Conservation (phyloP, 495 filamentous ascomycete genomes). For the Xylaria curta region DNA sequence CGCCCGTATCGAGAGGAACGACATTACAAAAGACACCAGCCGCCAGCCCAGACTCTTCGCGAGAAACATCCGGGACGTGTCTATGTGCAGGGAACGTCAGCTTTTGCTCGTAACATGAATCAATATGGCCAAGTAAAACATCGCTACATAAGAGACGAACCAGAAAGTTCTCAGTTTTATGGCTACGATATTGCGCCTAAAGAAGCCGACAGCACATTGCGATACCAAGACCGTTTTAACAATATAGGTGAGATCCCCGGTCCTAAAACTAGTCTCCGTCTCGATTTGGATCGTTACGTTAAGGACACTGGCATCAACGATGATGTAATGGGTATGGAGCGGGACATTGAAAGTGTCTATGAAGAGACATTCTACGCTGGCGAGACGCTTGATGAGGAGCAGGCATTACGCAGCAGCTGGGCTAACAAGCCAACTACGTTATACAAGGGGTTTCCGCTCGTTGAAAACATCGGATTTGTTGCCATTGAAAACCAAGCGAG, state of each 20-base stretch:
- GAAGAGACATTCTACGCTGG: not conserved
- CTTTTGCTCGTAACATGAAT: not conserved
- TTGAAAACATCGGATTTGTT: conserved; percentile 28
- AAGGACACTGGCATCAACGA: not conserved
- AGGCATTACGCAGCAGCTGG: not conserved
- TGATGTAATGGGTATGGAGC: not conserved
- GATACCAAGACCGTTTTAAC: conserved; percentile 16
- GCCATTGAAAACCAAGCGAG: conserved; percentile 4
- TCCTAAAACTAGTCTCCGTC: conserved; percentile 6
- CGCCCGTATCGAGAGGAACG: not conserved
- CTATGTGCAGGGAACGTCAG: not conserved
- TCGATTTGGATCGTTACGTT: not conserved
- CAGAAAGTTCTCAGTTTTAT: conserved; percentile 10
- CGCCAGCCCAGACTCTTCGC: not conserved
- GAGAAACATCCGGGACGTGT: not conserved
- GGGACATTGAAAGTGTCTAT: not conserved
- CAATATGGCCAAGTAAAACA: not conserved
- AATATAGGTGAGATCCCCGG: conserved; percentile 14
- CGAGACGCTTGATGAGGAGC: conserved; percentile 12
- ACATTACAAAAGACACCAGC: not conserved
- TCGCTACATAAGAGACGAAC: conserved; percentile 13
- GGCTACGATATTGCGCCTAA: not conserved
- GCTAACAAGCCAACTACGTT: not conserved
- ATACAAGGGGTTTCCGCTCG: conserved; percentile 27
- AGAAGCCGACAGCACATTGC: not conserved